phyloP scores from a whole-genome alignment of 495 filamentous ascomycete species.

The Penicillium egyptiacum region DNA sequence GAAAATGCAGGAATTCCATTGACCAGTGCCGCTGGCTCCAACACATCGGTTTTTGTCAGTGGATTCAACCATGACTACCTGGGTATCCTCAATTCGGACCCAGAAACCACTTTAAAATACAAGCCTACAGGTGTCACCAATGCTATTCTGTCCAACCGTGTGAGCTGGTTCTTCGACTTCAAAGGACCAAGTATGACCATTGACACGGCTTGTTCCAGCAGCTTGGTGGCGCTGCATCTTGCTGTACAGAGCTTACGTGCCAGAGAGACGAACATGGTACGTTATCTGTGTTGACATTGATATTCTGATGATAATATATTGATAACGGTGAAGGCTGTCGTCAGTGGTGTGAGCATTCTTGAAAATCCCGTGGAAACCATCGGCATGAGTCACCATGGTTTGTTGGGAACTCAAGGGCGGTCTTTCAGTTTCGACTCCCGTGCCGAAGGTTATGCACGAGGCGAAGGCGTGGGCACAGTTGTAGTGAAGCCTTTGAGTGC shows the following conservation, averaged over 20 bases:
- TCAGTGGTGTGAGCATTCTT: slow-evolving; percentile 26
- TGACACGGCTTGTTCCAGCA: slow-evolving; percentile 46
- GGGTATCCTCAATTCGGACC: slow-evolving; percentile 24
- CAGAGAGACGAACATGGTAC: slow-evolving; percentile 40
- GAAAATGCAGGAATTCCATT: slow-evolving; percentile 32
- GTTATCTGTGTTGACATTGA: slow-evolving; percentile 1
- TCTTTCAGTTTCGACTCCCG: slow-evolving; percentile 43
- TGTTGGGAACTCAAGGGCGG: slow-evolving; percentile 35
- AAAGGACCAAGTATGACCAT: slow-evolving; percentile 41
- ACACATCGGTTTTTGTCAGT: slow-evolving; percentile 37
- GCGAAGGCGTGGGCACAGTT: slow-evolving; percentile 45
- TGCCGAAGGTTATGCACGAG: slow-evolving; percentile 47
- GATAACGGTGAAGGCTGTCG: slow-evolving; percentile 19
- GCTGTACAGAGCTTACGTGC: slow-evolving; percentile 41
- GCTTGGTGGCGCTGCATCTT: slow-evolving; percentile 30
- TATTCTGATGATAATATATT: not conserved
- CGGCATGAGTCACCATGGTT: slow-evolving; percentile 27
- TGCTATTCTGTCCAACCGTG: slow-evolving; percentile 44
- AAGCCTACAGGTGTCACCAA: slow-evolving; percentile 31
- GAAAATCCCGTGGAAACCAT: slow-evolving; percentile 24
- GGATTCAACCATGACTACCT: slow-evolving; percentile 32
- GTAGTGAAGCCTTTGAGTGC: slow-evolving; percentile 41
- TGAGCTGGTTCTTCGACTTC: slow-evolving; percentile 48
- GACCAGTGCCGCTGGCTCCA: slow-evolving; percentile 25
- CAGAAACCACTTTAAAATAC: slow-evolving; percentile 26